Conservation (phyloP, 2,329 filamentous ascomycete genomes). For the Sporothrix phasma region DNA sequence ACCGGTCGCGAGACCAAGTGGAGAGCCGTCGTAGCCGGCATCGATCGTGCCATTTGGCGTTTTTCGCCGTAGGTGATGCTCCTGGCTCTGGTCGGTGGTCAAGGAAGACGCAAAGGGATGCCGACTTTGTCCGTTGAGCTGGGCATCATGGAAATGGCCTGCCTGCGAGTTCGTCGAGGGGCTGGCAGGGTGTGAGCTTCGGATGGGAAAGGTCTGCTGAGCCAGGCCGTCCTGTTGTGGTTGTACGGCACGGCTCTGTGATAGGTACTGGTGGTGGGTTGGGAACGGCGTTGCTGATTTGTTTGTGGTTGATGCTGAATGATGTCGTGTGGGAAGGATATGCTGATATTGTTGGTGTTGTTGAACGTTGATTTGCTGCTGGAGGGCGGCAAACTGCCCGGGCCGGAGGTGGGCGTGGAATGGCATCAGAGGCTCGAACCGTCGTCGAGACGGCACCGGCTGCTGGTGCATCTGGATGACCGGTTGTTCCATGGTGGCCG, state of each 20-base stretch:
- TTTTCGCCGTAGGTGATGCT: constrained; percentile 80
- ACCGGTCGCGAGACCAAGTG: constrained; percentile 59
- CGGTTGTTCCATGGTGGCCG: constrained; percentile 30
- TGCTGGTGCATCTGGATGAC: constrained; percentile 40
- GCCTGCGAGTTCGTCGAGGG: constrained; percentile 18
- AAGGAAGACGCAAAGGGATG: background rate
- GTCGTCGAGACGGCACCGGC: constrained; percentile 37
- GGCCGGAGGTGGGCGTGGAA: constrained; percentile 24
- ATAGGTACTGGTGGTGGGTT: constrained; percentile 13
- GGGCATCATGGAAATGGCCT: constrained; percentile 14
- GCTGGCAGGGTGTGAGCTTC: constrained; percentile 27
- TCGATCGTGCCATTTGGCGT: constrained; percentile 90
- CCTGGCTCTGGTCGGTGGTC: constrained; percentile 32
- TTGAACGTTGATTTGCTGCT: constrained; percentile 14
- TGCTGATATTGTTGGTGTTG: constrained; percentile 18
- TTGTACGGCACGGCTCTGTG: constrained; percentile 11
- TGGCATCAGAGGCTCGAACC: constrained; percentile 29
- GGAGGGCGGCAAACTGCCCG: constrained; percentile 22
- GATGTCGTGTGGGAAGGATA: constrained; percentile 15
- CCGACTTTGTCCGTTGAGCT: constrained; percentile 19
- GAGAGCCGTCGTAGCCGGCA: constrained; percentile 81
- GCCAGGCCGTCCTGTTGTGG: constrained; percentile 19
- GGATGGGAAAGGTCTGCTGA: constrained; percentile 30
- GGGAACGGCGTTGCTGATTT: constrained; percentile 11
- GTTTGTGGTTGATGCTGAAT: constrained; percentile 12